Base-by-base conservation (phyloP, 208 protist species). In the Porcisia deanei region DNA sequence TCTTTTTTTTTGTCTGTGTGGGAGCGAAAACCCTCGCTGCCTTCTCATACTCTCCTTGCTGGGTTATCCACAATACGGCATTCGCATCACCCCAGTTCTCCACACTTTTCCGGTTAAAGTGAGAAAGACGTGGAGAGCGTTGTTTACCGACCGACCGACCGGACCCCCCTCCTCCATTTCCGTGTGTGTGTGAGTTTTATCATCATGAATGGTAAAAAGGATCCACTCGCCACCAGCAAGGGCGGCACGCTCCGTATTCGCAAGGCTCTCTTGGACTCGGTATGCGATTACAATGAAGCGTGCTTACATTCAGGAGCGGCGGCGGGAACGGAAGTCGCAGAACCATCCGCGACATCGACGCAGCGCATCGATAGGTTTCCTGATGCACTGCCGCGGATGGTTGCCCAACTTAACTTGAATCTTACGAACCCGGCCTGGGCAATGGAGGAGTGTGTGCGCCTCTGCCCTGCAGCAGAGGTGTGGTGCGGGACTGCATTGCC, bases 361-460 rank as follows among this genome's bases (percentile, higher is more conserved):
- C 47, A 58, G 49, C 53, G 67, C 37, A 14, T 47, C 3, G 67
- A 72, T 57, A 57, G 14, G 67, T 59, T 59, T 25, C 67, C 67
- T 14, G 67, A 72, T 20, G 67, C 71, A n/a, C 55, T 81, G 25
- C 60, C 75, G 1, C 61, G 72, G 4, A 39, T 69, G 58, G 34
- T 82, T 14, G 77, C 75, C 37, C 66, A 77, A 58, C 41, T 52
- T 25, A 70, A 20, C 8, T 58, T 57, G 22, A 41, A 22, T n/a
- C 58, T 82, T 7, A 77, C 78, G 14, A 82, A 95, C 61, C 88
- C 91, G 4, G 53, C 85, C 10, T 97, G 93, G 93, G 91, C 93
- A n/a, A 91, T 91, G 89, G 91, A 95, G 75, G 89, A 97, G 82
- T 80, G 91, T 22, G 68, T 82, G 61, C 88, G 93, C 8, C 72